These are phyloP conservation scores for Plasmodium gallinaceum DNA, from an alignment of 169 alveolate genomes.

Conservation along the genomic window DNA sequence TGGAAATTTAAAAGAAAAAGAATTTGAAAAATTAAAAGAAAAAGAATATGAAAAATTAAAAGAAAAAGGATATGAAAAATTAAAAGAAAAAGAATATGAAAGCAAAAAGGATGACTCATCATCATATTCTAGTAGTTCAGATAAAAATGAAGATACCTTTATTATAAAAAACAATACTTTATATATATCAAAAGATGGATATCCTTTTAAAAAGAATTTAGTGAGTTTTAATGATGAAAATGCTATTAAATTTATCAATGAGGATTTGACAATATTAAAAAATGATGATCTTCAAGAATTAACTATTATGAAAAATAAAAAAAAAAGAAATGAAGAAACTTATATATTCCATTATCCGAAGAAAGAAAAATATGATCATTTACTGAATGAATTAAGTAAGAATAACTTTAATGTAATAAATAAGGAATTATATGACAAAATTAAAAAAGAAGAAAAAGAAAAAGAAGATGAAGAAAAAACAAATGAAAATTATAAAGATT, in stretches of 20 bases:
- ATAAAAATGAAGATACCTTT: conserved; percentile 49
- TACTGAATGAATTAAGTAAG: conserved; percentile 35
- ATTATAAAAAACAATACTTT: conserved; percentile 51
- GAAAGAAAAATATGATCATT: conserved; percentile 59
- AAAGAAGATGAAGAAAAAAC: conserved; percentile 7
- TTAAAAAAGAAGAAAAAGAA: conserved; percentile 12
- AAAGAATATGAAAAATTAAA: background rate
- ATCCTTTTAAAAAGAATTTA: conserved; percentile 41
- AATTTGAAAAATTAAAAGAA: background rate
- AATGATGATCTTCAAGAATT: conserved; percentile 65
- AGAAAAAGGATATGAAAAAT: background rate
- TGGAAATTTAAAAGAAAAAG: background rate
- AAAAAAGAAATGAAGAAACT: conserved; percentile 40
- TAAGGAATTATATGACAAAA: conserved; percentile 20
- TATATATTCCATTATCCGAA: conserved; percentile 53
- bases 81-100: background rate
- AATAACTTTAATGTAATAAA: conserved; percentile 38
- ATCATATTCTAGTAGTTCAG: conserved; percentile 2
- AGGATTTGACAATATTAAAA: conserved; percentile 15
- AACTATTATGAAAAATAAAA: conserved; percentile 48
- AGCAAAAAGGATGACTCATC: conserved; percentile 5
- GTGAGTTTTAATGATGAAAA: conserved; percentile 41
- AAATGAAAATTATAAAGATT: background rate
- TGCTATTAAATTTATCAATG: conserved; percentile 31
- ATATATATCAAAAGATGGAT: conserved; percentile 62